Evolutionary conservation across 768 basidiomycete genomes (phyloP), one percentile per base, ranked within the genome.

Genomic region (Lactarius sp.): DNA sequence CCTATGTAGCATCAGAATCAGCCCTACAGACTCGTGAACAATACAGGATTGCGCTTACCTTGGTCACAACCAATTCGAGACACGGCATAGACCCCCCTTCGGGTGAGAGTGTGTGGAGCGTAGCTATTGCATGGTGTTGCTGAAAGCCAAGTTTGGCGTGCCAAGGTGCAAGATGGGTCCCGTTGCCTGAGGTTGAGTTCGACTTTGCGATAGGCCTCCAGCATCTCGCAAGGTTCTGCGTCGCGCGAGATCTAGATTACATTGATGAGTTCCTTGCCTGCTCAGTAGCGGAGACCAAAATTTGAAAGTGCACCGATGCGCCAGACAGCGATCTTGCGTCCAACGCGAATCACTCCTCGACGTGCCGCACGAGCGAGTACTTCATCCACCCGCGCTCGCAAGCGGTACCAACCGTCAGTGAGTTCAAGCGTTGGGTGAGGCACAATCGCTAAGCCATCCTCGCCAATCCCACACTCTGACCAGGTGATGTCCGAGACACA

Each of bases 361-460:
- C 78, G 77, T 9, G 90, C 75, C 2, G 92, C 95, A 50, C 88
- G 81, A 2, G 80, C 80, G 22, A 99, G 77, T 3, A 89, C 82
- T 20, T 76, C 75, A 73, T 98, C 97, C 13, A 92, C 78, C 52
- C 80, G 80, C 0, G 93, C 90, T 14, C 85, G 83, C 7, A 98
- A 78, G 34, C 86, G 78, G 70, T 99, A 99, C 97, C 97, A 99
- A 14, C 97, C 97, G 71, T 99, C 97, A 0, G 94, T 94, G n/a
- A 98, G 76, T 74, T 98, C 97, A 6, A 99, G 74, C 66, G 86
- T 83, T 0, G 87, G 82, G 68, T 79, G 74, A 3, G 77, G 71
- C 27, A 76, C 76, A 33, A 74, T 69, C 5, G 76, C 68, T 20
- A 73, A 56, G 4, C 77, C 76, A 36, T 80, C 75, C 1, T 79